Evolutionary conservation across 106 monocot species (phyloP), one percentile per base, ranked within the genome.

Genomic region (Allium fistulosum): DNA sequence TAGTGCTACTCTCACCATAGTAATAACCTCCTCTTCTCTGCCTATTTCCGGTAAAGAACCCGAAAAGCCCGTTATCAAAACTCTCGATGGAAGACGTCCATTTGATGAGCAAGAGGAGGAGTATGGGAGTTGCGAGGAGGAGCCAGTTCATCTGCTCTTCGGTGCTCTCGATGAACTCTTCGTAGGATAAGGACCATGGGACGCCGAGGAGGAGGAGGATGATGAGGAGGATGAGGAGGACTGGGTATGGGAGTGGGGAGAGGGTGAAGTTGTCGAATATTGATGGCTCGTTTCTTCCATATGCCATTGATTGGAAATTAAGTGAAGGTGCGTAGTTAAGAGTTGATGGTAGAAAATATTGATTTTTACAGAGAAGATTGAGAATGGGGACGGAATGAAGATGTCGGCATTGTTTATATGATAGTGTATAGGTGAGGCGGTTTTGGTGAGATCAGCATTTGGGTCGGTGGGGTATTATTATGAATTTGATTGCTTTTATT

Each of bases 161-260:
- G 0, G 76, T 58, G 18, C 16, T 13, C 79, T 84, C 86, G 4
- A 90, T 45, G 67, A 84, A 45, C 10, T 76, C 72, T 66, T 86
- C 84, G 63, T 73, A 86, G 17, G 71, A 72, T 63, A 76, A 75
- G 77, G 65, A 82, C 72, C 75, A 86, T 2, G 86, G 82, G 6
- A 80, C 1, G 58, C 69, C 65, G 18, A 90, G 82, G 61, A 94
- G 76, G 61, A 84, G 61, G 28, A 82, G 14, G 49, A 94, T 80
- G 74, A 80, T 50, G 8, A 78, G 62, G 58, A 94, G 86, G 47
- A 94, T 77, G 62, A 94, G 69, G 8, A 94, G 65, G 63, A 87
- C 86, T 10, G 89, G 89, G 69, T 86, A 90, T 0, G 93, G 93
- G 9, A 87, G 68, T 6, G 93, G 90, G 3, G 90, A 82, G 37